These are phyloP conservation scores for Aspergillus tamarii DNA, from an alignment of 2,329 filamentous ascomycete genomes.

Conservation along the genomic window DNA sequence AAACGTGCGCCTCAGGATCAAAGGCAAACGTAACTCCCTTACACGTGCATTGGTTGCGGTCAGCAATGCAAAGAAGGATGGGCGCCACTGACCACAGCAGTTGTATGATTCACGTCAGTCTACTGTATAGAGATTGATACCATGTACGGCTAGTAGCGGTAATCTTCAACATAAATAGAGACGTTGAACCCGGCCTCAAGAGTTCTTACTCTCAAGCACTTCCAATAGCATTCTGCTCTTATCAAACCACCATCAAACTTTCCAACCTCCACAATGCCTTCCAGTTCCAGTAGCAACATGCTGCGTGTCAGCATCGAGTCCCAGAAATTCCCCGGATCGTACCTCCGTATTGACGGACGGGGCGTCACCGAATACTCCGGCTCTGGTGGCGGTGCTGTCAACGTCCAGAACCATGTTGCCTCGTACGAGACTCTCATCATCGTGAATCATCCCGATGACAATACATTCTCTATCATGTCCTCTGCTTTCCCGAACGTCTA, in stretches of 20 bases:
- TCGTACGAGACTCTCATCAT: not conserved
- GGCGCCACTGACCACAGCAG: not conserved
- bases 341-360: not conserved
- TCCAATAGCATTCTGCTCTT: not conserved
- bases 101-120: not conserved
- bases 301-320: slow-evolving; percentile 3
- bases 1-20: not conserved
- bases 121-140: not conserved
- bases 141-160: not conserved
- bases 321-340: not conserved
- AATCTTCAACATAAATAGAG: not conserved
- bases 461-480: not conserved
- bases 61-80: not conserved
- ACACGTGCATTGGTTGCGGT: not conserved
- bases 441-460: not conserved
- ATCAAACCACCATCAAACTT: not conserved
- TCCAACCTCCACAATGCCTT: not conserved
- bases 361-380: not conserved
- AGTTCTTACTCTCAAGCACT: not conserved
- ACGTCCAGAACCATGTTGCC: not conserved
- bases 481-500: not conserved
- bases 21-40: not conserved
- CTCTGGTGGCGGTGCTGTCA: not conserved
- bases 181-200: not conserved
- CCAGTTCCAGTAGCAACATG: not conserved